These are phyloP conservation scores for Tetrahymena malaccensis DNA, from an alignment of 73 alveolate genomes.

Conservation along the genomic window DNA sequence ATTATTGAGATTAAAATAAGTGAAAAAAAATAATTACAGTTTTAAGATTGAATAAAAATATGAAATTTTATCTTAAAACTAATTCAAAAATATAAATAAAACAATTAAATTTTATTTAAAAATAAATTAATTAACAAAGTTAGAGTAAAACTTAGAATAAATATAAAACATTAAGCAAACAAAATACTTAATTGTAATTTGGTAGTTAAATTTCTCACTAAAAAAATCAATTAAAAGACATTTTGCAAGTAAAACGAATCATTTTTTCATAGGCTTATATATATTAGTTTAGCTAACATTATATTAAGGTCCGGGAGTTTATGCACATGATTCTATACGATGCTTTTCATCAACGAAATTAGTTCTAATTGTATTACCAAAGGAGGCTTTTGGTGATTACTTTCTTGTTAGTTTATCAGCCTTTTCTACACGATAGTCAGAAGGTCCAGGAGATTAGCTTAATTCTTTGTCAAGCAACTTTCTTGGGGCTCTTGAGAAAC, in stretches of 20 bases:
- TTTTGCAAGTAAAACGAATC: background rate
- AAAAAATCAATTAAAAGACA: background rate
- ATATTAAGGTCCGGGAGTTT: background rate
- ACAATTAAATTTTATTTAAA: no score
- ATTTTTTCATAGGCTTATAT: background rate
- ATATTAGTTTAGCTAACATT: background rate
- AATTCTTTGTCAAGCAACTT: background rate
- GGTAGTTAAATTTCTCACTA: background rate
- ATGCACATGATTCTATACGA: background rate
- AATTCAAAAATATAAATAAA: no score
- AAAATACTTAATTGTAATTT: background rate
- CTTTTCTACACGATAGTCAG: background rate
- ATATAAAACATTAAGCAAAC: background rate
- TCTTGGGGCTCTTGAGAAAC: background rate
- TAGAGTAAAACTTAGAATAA: background rate
- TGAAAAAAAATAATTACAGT: no score
- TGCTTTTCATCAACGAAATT: background rate
- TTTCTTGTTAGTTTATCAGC: background rate
- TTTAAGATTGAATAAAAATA: no score
- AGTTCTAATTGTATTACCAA: background rate
- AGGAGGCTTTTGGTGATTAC: background rate
- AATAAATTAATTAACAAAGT: no score
- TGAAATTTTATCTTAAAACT: no score
- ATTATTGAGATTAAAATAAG: no score
- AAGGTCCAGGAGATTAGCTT: background rate